Conservation (phyloP, 179 eudicot species). For the Silene vulgaris region DNA sequence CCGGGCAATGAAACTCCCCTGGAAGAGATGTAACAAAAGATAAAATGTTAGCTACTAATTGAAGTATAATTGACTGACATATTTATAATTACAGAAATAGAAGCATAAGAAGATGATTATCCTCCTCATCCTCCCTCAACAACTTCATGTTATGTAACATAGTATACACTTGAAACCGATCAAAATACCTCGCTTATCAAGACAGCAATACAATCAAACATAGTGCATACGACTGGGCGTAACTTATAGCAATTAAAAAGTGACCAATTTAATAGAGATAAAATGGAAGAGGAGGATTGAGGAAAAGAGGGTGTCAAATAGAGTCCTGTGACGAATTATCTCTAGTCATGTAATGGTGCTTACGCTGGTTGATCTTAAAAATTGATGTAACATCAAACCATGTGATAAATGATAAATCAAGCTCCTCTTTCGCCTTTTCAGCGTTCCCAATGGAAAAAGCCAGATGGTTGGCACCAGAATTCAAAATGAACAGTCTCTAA, state of each 20-base stretch:
- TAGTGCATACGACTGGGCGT: background rate
- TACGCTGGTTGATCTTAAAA: no score
- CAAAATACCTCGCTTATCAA: background rate
- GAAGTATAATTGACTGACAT: background rate
- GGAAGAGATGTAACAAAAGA: background rate
- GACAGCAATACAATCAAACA: background rate
- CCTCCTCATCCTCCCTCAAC: background rate
- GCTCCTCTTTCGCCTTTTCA: background rate
- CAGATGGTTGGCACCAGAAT: no score
- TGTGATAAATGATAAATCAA: background rate
- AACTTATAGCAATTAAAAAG: background rate
- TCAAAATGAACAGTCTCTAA: no score
- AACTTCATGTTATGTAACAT: background rate
- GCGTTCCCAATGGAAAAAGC: no score
- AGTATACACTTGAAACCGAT: background rate
- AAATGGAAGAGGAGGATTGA: background rate
- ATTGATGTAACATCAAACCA: background rate
- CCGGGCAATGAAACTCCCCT: conserved; percentile 96
- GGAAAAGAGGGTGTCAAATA: background rate
- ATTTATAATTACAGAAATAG: conserved; percentile 4
- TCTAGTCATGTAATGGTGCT: no score
- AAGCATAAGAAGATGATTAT: background rate
- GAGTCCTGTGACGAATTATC: background rate
- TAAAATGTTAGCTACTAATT: background rate
- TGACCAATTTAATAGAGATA: background rate